Evolutionary conservation across 768 basidiomycete species (phyloP), one percentile per base, ranked within the genome.

Genomic region (Lactarius hengduanensis): DNA sequence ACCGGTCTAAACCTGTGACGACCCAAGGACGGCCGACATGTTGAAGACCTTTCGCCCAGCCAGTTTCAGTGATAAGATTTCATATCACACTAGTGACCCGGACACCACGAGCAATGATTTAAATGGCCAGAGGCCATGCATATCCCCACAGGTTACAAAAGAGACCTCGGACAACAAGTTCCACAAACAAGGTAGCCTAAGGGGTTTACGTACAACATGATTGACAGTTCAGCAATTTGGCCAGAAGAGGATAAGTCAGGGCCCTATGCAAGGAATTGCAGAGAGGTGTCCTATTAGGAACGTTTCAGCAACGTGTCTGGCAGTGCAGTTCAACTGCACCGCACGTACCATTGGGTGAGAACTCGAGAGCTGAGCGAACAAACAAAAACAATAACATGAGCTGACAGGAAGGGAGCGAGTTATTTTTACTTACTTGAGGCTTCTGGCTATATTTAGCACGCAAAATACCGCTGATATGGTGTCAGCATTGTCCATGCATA

Each of bases 391-490:
- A 22, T 34, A 4, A 15, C 47, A 34, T 62, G 16, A 66, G 20
- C 30, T 41, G 18, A 43, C 22, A 15, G 45, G 9, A 22, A 2
- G 15, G 16, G 30, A 28, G 38, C 18, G 6, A 7, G 30, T n/a
- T 6, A 6, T 59, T 59, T 38, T 20, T 34, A 13, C 60, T 53
- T 4, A 69, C 69, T 61, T 88, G 90, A 4, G 89, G 87, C 69
- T 84, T 88, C 80, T 92, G 90, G 71, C 83, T 84, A 75, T 83
- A 92, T 67, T 84, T 80, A 16, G 81, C 80, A 55, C 81, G 76
- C 59, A 91, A 72, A 66, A 91, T 85, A 11, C 74, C 74, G 50
- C 86, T 87, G 66, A 60, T 16, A 26, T 18, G 4, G 56, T 15
- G n/a, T 61, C 28, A 32, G 41, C 28, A 34, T 59, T 32, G 28